Conservation (phyloP, 768 basidiomycete species). For the Psilocybe cubensis region DNA sequence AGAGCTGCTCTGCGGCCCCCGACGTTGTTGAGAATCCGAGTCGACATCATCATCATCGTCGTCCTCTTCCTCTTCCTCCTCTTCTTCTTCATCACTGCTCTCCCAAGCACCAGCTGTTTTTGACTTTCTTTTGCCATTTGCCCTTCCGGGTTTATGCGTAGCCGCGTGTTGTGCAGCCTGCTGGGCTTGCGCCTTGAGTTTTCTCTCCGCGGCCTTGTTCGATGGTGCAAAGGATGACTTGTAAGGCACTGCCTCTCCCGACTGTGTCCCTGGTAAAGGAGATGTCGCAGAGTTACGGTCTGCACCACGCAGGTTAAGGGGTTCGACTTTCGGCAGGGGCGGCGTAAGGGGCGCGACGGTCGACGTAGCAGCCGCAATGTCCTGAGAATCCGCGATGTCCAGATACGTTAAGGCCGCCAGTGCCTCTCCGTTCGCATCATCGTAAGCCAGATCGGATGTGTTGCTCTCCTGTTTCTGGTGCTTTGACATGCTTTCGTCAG, state of each 20-base stretch:
- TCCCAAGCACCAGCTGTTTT: slow-evolving; percentile 62
- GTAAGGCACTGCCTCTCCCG: slow-evolving; percentile 42
- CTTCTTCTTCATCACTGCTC: slow-evolving; percentile 83
- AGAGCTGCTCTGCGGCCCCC: slow-evolving; percentile 15
- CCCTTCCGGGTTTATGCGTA: slow-evolving; percentile 71
- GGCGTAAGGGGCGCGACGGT: slow-evolving; percentile 5
- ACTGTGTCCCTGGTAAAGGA: slow-evolving; percentile 12
- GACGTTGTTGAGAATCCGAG: slow-evolving; percentile 19
- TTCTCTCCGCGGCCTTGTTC: slow-evolving; percentile 81
- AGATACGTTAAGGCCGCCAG: slow-evolving; percentile 81
- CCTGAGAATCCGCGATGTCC: slow-evolving; percentile 51
- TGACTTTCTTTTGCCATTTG: slow-evolving; percentile 64
- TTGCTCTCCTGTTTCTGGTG: slow-evolving; percentile 17
- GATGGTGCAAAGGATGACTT: slow-evolving; percentile 90
- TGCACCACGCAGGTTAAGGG: slow-evolving; percentile 34
- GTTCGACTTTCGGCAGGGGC: slow-evolving; percentile 32
- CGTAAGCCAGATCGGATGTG: slow-evolving; percentile 17
- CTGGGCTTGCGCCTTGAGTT: slow-evolving; percentile 82
- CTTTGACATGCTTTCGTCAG: slow-evolving; percentile 20
- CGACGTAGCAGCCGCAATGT: slow-evolving; percentile 30
- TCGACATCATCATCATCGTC: slow-evolving; percentile 66
- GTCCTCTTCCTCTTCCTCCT: slow-evolving; percentile 84
- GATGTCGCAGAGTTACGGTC: slow-evolving; percentile 24
- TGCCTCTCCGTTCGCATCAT: slow-evolving; percentile 60
- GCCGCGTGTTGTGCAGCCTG: slow-evolving; percentile 84